phyloP scores from a whole-genome alignment of 139 green algal genomes.

The Chlamydomonas asymmetrica region DNA sequence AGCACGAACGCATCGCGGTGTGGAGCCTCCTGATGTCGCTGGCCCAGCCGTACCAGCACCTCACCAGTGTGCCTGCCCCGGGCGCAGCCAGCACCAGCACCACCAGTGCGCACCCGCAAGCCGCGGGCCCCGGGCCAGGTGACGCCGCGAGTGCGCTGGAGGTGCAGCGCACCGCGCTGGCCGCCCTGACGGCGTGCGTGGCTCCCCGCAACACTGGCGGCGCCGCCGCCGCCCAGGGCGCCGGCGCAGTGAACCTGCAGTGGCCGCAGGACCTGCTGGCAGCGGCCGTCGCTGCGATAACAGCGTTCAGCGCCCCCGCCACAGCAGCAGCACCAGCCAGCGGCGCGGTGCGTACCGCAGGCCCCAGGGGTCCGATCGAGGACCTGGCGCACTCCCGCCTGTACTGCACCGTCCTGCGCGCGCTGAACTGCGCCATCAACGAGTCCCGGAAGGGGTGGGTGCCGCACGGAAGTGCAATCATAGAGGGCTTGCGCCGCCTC shows the following conservation, averaged over 20 bases:
- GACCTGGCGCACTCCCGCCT: conserved; percentile 24
- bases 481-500: conserved; percentile 40
- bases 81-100: background rate
- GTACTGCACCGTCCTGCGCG: conserved; percentile 29
- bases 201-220: background rate
- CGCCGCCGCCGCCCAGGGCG: background rate
- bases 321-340: background rate
- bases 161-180: conserved; percentile 25
- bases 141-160: background rate
- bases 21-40: conserved; percentile 21
- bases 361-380: conserved; percentile 27
- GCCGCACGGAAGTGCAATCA: conserved; percentile 12
- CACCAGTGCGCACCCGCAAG: background rate
- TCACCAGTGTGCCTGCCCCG: background rate
- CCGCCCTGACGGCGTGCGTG: conserved; percentile 22
- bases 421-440: conserved; percentile 18
- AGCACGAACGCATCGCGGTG: no score
- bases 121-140: no score
- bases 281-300: background rate
- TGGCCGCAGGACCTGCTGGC: background rate
- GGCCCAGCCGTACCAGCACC: background rate
- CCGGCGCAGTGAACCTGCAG: background rate
- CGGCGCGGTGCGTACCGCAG: conserved; percentile 3
- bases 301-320: background rate
- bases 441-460: conserved; percentile 28